phyloP scores from a whole-genome alignment of 2,329 filamentous ascomycete genomes.

The Magnaporthales sp. region DNA sequence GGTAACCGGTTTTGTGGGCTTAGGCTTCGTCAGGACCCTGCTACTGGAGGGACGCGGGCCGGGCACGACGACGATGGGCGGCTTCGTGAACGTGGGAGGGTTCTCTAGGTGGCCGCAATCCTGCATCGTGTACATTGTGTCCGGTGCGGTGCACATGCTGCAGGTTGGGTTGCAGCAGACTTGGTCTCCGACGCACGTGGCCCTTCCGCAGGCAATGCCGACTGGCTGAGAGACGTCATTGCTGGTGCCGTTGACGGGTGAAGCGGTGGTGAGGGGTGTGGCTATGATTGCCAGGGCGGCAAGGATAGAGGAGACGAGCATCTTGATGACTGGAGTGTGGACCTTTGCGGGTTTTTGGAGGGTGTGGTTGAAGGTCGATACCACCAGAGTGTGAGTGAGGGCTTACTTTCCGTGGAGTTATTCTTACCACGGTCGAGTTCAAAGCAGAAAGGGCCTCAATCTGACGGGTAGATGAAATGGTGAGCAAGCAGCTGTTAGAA shows the following conservation, averaged over 20 bases:
- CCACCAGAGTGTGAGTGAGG: not conserved
- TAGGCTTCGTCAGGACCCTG: not conserved
- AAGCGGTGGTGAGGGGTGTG: not conserved
- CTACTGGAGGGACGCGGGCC: not conserved
- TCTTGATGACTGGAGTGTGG: not conserved
- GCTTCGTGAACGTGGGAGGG: not conserved
- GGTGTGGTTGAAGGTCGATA: not conserved
- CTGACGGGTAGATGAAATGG: not conserved
- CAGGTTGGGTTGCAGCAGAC: slow-evolving; percentile 15
- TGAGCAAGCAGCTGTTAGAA: not conserved
- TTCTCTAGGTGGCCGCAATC: slow-evolving; percentile 7
- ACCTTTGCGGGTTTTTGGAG: not conserved
- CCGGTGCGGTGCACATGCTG: slow-evolving; percentile 12
- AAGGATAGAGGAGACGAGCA: not conserved
- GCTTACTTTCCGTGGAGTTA: not conserved
- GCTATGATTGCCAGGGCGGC: not conserved
- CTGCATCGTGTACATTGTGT: slow-evolving; percentile 12
- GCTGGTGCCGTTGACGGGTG: not conserved
- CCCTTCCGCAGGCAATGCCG: not conserved
- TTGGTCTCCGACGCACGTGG: slow-evolving; percentile 10
- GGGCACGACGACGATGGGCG: not conserved
- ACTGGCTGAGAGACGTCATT: not conserved
- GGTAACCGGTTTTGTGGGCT: not conserved
- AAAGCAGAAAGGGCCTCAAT: not conserved
- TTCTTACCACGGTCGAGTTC: not conserved